Evolutionary conservation across 2,329 filamentous ascomycete species (phyloP), one percentile per base, ranked within the genome.

Genomic region (Fusarium sarcochroum): DNA sequence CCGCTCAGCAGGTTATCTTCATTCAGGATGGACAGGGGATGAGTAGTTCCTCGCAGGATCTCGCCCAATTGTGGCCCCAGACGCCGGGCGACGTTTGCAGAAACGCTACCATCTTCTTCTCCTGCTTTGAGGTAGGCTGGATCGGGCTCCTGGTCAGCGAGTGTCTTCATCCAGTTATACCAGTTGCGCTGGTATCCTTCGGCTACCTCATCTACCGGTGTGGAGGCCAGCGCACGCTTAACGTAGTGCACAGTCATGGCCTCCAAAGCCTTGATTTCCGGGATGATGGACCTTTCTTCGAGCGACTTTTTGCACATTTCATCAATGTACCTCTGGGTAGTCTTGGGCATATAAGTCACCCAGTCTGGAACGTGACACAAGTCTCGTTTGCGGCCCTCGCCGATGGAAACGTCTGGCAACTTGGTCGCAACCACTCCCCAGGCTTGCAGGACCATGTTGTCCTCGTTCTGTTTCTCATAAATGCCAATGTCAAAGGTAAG

Each of bases 101-200:
- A 40, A 40, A 40, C n/a, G 37, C 37, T 40, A 40, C 37, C 17
- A 40, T 18, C 37, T 40, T 11, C 37, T 17, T 40, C 37, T 40
- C 37, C 37, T 40, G 37, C 37, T 11, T 18, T 11, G 37, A 40
- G 37, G 37, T 17, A 40, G 37, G 13, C 37, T 18, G 17, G 10
- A 40, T 40, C 37, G 5, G 37, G 37, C 37, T 40, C 37, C 37
- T 18, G 37, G 13, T 40, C 17, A 5, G 37, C 3, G 37, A 40
- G 37, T 40, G 37, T 40, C 37, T 40, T 40, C 42, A 45, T 45
- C 42, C 42, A 45, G 10, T 9, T 17, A 30, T 4, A 45, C 42
- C 42, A 45, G 42, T 45, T 30, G 21, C 42, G 42, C 42, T 30
- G 42, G 25, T 45, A 30, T 45, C 42, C 42, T 45, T 45, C 42